Evolutionary conservation across 2,329 filamentous ascomycete genomes (phyloP), one percentile per base, ranked within the genome.

Genomic region (Cordyceps cicadae): DNA sequence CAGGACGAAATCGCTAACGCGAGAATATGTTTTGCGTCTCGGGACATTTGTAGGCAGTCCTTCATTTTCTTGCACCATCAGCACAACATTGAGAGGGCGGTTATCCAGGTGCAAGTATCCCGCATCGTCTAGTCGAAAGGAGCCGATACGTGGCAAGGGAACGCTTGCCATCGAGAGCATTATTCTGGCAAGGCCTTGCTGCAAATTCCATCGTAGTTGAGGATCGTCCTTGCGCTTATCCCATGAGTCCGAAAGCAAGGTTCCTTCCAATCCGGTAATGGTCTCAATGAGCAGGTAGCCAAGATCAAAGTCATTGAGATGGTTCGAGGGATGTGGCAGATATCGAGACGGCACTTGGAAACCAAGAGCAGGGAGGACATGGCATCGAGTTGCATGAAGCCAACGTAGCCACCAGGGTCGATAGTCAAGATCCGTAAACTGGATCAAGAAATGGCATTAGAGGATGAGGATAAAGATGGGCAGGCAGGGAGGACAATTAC

Each of bases 91-190:
- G 21, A 75, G 65, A 32, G 74, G 74, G 3, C 72, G 72, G 64
- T 76, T 76, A 17, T 68, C 65, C 41, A 73, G 63, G 24, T 64
- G 64, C 11, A 74, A 63, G 15, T 66, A 70, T 45, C 70, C 70
- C 7, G 54, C 17, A 56, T 72, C 60, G 60, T 65, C 59, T 62
- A 72, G 67, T 1, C 62, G 62, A 54, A 67, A 69, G 8, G 69
- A 63, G 17, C 65, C 71, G 24, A 72, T 72, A 11, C 65, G 66
- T 2, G 68, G 66, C 52, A 66, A 67, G 7, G 66, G 67, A 11
- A 71, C 46, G 29, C 67, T 67, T 0, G 70, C 67, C 2, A 72
- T 64, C 0, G 66, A 63, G 3, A 72, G 62, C 51, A 72, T 69
- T 29, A 69, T 62, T 6, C 64, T 64, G 14, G 68, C 63, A 21